Conservation (phyloP, 1,284 basidiomycete genomes). For the Coniferiporia weirii region DNA sequence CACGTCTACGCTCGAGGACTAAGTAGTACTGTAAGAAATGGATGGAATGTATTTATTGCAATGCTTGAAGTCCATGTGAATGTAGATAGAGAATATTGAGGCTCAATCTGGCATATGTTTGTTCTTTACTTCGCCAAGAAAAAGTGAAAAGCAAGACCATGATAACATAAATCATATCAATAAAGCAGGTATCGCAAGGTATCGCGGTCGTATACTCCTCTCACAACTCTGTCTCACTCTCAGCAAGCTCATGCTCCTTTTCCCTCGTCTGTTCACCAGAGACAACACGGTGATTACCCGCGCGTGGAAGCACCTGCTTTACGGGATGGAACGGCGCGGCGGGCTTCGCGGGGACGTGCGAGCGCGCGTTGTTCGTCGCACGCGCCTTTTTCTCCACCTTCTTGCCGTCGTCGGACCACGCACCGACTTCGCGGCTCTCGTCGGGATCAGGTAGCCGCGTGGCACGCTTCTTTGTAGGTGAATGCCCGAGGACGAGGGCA, state of each 20-base stretch:
- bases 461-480: not conserved
- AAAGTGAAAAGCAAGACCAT: not conserved
- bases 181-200: conserved; percentile 2
- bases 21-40: not conserved
- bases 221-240: conserved; percentile 11
- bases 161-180: not conserved
- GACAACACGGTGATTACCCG: not conserved
- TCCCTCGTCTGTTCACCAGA: not conserved
- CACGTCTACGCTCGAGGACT: not conserved
- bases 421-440: not conserved
- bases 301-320: not conserved
- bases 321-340: not conserved
- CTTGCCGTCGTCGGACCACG: not conserved
- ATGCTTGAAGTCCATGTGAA: not conserved
- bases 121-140: not conserved
- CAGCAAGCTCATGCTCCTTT: not conserved
- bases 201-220: conserved; percentile 2
- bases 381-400: not conserved
- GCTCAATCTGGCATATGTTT: not conserved
- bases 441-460: not conserved
- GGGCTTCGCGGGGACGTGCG: not conserved
- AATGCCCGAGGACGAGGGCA: not conserved
- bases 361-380: not conserved
- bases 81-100: not conserved
- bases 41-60: not conserved